Percentiles rank a stretch among this genome's conserved stretches.
phyloP scores from a whole-genome alignment of 805 yeast genomes.

The Myxozyma neotropica region DNA sequence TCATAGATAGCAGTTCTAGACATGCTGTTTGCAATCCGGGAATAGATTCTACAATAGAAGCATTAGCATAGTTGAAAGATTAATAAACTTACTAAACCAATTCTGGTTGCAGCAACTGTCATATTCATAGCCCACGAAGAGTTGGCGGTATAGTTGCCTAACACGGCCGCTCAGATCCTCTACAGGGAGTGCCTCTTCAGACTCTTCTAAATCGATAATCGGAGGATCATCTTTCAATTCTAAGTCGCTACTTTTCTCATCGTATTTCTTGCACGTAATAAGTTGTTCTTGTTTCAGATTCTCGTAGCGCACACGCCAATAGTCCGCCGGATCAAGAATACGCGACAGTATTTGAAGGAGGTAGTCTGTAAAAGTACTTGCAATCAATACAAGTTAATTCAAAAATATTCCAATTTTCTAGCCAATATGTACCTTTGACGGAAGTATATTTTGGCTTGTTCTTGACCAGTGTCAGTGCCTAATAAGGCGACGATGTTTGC shows the following conservation, averaged over 20 bases:
- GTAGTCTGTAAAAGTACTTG: constrained; percentile 5
- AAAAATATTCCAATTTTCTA: not conserved
- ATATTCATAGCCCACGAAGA: not conserved
- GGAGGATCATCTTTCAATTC: not conserved
- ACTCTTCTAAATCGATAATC: not conserved
- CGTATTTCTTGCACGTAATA: not conserved
- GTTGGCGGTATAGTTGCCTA: not conserved
- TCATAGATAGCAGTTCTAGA: not conserved
- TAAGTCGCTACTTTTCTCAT: not conserved
- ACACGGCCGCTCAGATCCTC: not conserved
- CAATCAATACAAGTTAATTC: not conserved
- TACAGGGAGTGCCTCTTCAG: not conserved
- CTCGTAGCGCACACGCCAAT: constrained; percentile 20
- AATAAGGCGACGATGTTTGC: not conserved
- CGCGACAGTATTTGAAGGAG: constrained; percentile 14
- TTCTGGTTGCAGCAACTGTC: not conserved
- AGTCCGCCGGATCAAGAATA: constrained; percentile 18
- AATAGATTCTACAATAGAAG: not conserved
- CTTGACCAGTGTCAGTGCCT: not conserved
- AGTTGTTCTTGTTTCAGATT: constrained; percentile 5
- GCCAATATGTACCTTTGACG: not conserved
- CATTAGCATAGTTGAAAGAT: not conserved
- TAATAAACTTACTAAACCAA: too few relatives aligned
- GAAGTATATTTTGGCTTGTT: constrained; percentile 1
- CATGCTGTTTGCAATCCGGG: not conserved